Conservation (phyloP, 768 basidiomycete genomes). For the Tulasnella sp. region DNA sequence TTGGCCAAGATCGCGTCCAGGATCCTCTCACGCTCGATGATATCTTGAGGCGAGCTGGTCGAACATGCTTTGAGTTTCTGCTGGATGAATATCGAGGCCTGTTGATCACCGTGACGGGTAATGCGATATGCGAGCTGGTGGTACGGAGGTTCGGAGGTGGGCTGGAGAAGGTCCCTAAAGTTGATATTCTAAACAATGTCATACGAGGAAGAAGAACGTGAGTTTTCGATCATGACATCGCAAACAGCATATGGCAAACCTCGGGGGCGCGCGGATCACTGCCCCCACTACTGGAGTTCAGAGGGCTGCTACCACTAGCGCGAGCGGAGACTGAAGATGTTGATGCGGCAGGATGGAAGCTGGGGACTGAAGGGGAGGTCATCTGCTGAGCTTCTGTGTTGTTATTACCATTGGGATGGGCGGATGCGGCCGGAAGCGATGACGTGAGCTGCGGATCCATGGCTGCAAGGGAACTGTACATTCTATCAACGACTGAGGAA, state of each 20-base stretch:
- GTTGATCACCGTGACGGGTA: conserved; percentile 82
- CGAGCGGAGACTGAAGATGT: background rate
- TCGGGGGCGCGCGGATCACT: too few species aligned
- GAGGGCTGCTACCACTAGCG: background rate
- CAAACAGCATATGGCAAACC: background rate
- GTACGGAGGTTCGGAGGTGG: conserved; percentile 77
- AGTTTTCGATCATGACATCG: background rate
- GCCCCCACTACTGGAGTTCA: too few species aligned
- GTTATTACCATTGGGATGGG: too few species aligned
- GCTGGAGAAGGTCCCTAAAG: conserved; percentile 75
- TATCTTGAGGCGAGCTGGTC: conserved; percentile 19
- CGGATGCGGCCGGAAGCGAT: too few species aligned
- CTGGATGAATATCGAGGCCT: conserved; percentile 82
- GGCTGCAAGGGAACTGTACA: too few species aligned
- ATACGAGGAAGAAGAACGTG: too few species aligned
- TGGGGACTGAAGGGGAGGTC: background rate
- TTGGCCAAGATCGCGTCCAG: conserved; percentile 77
- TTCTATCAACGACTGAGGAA: too few species aligned
- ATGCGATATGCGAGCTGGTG: conserved; percentile 72
- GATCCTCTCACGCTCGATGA: conserved; percentile 65
- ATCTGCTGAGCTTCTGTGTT: too few species aligned
- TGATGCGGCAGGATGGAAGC: background rate
- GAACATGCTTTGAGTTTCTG: conserved; percentile 86
- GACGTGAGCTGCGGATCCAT: too few species aligned
- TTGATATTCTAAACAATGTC: conserved; percentile 64